Evolutionary conservation across 257 asterid genomes (phyloP).

Genomic region (Rhazya stricta): DNA sequence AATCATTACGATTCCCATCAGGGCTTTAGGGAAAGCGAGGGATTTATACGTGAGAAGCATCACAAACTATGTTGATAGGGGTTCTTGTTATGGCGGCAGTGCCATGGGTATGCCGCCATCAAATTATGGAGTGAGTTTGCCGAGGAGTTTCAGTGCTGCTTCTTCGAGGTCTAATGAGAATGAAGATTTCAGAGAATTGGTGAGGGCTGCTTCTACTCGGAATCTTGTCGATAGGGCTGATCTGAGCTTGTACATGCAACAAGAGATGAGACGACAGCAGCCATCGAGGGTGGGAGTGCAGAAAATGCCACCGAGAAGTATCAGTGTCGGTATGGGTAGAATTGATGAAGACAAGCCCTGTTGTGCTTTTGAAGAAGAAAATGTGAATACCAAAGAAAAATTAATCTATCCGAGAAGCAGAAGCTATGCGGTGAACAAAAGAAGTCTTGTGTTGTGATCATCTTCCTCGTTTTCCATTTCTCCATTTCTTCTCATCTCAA

Average conservation of each 20-base stretch:
- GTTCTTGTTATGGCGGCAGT: constrained; percentile 3
- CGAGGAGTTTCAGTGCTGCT: constrained; percentile 41
- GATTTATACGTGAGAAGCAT: constrained; percentile 40
- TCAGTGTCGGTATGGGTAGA: constrained; percentile 72
- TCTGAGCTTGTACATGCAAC: constrained; percentile 28
- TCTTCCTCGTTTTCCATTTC: neutral
- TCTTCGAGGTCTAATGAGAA: constrained; percentile 28
- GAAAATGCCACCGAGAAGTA: constrained; percentile 55
- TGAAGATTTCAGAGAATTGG: constrained; percentile 55
- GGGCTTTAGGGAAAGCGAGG: constrained; percentile 30
- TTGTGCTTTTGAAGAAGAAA: constrained; percentile 36
- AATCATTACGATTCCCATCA: constrained; percentile 43
- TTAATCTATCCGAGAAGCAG: constrained; percentile 48
- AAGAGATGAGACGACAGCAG: constrained; percentile 18
- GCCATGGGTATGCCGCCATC: constrained; percentile 9
- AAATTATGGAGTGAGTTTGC: constrained; percentile 8
- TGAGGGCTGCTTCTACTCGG: constrained; percentile 53
- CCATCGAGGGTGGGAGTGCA: constrained; percentile 1
- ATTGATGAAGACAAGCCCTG: constrained; percentile 75
- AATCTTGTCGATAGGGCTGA: constrained; percentile 18
- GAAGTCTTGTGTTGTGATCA: constrained; percentile 7
- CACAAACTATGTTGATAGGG: constrained; percentile 16
- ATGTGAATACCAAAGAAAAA: constrained; percentile 20
- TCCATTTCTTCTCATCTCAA: neutral
- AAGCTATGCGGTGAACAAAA: constrained; percentile 48